Percentiles rank a stretch among this genome's conserved stretches.
phyloP scores from a whole-genome alignment of 164 flowering plant genomes.

The Piper longum region DNA sequence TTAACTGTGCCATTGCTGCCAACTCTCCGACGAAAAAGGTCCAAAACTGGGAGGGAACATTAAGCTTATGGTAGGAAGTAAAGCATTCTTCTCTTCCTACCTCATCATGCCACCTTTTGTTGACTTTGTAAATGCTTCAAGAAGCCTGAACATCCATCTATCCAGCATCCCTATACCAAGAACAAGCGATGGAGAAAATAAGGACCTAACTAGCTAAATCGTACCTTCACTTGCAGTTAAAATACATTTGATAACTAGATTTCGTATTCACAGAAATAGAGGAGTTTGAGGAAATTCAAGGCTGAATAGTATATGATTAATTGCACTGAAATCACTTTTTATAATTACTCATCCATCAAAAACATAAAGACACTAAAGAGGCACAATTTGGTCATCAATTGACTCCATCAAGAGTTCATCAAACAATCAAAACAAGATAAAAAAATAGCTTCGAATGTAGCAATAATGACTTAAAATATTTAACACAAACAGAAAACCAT shows the following conservation, averaged over 20 bases:
- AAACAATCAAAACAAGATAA: not conserved
- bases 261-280: no score
- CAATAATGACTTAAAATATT: not conserved
- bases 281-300: no score
- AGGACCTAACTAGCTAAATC: no score
- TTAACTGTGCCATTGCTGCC: not conserved
- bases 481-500: not conserved
- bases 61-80: no score
- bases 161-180: conserved; percentile 77
- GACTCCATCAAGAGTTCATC: not conserved
- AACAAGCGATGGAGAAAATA: not conserved
- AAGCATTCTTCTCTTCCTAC: conserved; percentile 1
- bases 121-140: conserved; percentile 62
- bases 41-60: not conserved
- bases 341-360: no score
- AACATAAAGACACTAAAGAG: no score
- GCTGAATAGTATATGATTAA: no score
- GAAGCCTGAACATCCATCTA: conserved; percentile 86
- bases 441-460: no score
- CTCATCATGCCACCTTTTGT: conserved; percentile 18
- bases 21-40: not conserved
- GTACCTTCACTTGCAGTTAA: no score
- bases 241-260: no score
- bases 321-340: no score
- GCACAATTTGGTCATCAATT: not conserved